phyloP scores from a whole-genome alignment of 225 moss, liverwort and hornwort species.

The Marchantia polymorpha region DNA sequence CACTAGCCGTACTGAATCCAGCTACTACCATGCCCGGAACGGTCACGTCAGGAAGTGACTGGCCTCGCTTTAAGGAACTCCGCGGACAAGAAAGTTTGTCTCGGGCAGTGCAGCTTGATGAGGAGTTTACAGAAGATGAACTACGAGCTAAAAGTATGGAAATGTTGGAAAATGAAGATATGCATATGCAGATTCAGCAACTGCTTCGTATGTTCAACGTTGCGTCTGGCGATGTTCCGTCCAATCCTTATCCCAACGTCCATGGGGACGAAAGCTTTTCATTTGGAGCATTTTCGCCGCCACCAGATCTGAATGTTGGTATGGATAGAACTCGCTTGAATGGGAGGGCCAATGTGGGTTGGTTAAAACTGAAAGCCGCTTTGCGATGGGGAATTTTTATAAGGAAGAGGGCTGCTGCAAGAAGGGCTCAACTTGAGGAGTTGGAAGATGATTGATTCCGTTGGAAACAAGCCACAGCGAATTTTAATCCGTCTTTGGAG shows the following conservation, averaged over 20 bases:
- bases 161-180: constrained; percentile 53
- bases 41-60: constrained; percentile 27
- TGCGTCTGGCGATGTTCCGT: constrained; percentile 30
- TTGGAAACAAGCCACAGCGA: neutral
- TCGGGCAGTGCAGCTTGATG: constrained; percentile 30
- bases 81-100: constrained; percentile 28
- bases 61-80: constrained; percentile 35
- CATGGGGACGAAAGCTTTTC: constrained; percentile 57
- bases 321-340: constrained; percentile 55
- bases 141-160: constrained; percentile 43
- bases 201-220: constrained; percentile 51
- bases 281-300: constrained; percentile 41
- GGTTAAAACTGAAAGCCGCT: constrained; percentile 83
- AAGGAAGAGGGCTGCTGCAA: constrained; percentile 68
- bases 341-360: constrained; percentile 62
- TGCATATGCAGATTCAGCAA: constrained; percentile 56
- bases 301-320: constrained; percentile 50
- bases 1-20: constrained; percentile 6
- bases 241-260: constrained; percentile 22
- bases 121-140: constrained; percentile 40
- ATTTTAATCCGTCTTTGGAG: no score
- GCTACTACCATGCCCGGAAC: constrained; percentile 12
- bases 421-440: constrained; percentile 71
- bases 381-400: constrained; percentile 87
- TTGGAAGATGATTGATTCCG: constrained; percentile 50